Conservation (phyloP, 768 basidiomycete species). For the Pluteus cervinus region DNA sequence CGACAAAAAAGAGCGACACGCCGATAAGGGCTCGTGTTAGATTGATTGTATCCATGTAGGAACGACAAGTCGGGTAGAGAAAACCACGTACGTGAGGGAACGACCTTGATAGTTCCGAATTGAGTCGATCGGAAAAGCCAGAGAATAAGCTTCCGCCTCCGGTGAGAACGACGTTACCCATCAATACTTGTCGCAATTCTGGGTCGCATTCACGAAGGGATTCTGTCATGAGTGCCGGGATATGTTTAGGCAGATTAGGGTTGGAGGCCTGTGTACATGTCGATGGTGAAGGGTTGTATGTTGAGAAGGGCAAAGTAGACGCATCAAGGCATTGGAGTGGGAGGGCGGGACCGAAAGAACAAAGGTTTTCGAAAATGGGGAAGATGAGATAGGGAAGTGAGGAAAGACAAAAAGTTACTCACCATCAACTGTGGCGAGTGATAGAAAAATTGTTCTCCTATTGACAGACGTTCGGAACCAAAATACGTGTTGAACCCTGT, state of each 20-base stretch:
- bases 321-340: slow-evolving; percentile 4
- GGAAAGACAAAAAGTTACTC: slow-evolving; percentile 12
- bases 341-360: too few relatives aligned
- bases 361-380: too few relatives aligned
- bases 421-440: slow-evolving; percentile 57
- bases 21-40: too few relatives aligned
- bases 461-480: slow-evolving; percentile 71
- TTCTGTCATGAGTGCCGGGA: slow-evolving; percentile 71
- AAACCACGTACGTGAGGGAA: slow-evolving; percentile 67
- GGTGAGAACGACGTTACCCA: slow-evolving; percentile 93
- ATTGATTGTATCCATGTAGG: too few relatives aligned
- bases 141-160: slow-evolving; percentile 87
- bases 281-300: slow-evolving; percentile 4
- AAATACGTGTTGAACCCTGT: slow-evolving; percentile 87
- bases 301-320: slow-evolving; percentile 1
- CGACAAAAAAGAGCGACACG: neutral
- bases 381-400: neutral
- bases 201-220: slow-evolving; percentile 84
- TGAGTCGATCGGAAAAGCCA: slow-evolving; percentile 81
- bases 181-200: slow-evolving; percentile 84
- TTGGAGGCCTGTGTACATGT: slow-evolving; percentile 38
- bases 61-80: slow-evolving; percentile 1
- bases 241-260: slow-evolving; percentile 64
- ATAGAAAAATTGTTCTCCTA: slow-evolving; percentile 87
- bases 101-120: slow-evolving; percentile 64